Evolutionary conservation across 768 basidiomycete genomes (phyloP).

Genomic region (Boletus edulis): DNA sequence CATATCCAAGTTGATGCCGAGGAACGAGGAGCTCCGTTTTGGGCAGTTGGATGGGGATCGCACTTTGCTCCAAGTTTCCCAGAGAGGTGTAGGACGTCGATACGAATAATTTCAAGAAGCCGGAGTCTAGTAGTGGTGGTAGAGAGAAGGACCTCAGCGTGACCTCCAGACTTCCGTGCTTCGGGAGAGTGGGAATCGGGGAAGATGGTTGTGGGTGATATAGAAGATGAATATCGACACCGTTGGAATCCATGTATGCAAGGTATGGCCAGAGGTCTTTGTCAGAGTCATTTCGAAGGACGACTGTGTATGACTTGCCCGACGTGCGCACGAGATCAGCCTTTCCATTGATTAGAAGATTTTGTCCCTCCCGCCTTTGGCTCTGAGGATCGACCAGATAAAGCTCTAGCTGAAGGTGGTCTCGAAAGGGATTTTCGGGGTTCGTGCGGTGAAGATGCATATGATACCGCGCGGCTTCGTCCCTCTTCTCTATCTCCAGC

Average conservation of each 20-base stretch:
- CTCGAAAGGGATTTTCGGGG: conserved; percentile 42
- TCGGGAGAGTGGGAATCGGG: conserved; percentile 43
- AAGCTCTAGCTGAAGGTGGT: conserved; percentile 52
- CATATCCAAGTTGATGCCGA: conserved; percentile 4
- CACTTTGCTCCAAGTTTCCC: conserved; percentile 47
- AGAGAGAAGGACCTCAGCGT: conserved; percentile 43
- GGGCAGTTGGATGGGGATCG: conserved; percentile 17
- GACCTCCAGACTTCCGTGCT: conserved; percentile 38
- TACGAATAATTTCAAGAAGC: conserved; percentile 58
- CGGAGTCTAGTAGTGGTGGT: conserved; percentile 39
- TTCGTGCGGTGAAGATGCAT: conserved; percentile 56
- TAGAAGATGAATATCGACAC: conserved; percentile 52
- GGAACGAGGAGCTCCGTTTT: conserved; percentile 11
- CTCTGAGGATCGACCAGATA: conserved; percentile 45
- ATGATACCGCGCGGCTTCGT: conserved; percentile 57
- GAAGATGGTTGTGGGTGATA: conserved; percentile 46
- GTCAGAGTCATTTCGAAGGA: conserved; percentile 49
- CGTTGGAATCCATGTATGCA: conserved; percentile 57
- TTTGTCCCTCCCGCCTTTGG: conserved; percentile 42
- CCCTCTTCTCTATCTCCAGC: conserved; percentile 37
- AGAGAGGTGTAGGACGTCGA: conserved; percentile 50
- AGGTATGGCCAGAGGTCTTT: conserved; percentile 62
- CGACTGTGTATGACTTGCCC: conserved; percentile 44
- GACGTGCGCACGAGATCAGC: conserved; percentile 46
- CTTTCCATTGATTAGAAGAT: conserved; percentile 46